A percentile compares a stretch with the other conserved stretches of the same genome.
Evolutionary conservation across 495 filamentous ascomycete genomes (phyloP).

Genomic region (Mycothermus thermophilus): DNA sequence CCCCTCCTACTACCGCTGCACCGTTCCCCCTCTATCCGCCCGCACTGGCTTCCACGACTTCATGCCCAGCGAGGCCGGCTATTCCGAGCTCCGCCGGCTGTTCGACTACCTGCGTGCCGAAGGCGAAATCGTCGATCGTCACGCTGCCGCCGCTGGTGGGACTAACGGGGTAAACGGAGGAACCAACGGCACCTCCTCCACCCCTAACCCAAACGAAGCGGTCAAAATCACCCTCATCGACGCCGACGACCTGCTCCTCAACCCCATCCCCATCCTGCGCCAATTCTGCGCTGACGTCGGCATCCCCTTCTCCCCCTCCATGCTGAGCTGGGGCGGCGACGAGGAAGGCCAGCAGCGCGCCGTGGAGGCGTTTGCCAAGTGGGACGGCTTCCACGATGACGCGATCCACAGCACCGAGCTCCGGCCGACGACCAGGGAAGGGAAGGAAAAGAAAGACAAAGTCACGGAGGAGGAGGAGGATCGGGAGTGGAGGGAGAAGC

Average conservation of each 20-base stretch:
- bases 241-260: constrained; percentile 83
- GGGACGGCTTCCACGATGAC: constrained; percentile 93
- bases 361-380: constrained; percentile 72
- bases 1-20: constrained; percentile 89
- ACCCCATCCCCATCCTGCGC: constrained; percentile 56
- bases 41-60: constrained; percentile 80
- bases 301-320: constrained; percentile 51
- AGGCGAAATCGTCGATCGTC: constrained; percentile 50
- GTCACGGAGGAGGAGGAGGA: constrained; percentile 48
- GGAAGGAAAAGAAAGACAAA: constrained; percentile 18
- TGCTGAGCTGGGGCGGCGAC: constrained; percentile 67
- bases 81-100: constrained; percentile 66
- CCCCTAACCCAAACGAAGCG: constrained; percentile 1
- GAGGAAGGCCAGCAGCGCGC: constrained; percentile 52
- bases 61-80: constrained; percentile 75
- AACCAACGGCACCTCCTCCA: constrained; percentile 2
- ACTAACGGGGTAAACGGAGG: constrained; percentile 27
- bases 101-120: constrained; percentile 65
- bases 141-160: no score
- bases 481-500: constrained; percentile 68
- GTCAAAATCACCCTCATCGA: constrained; percentile 72
- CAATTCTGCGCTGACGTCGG: constrained; percentile 69
- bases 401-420: constrained; percentile 66
- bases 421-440: constrained; percentile 39
- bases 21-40: constrained; percentile 68